Base-by-base conservation (phyloP, 73 alveolate genomes). In the Diophrys sp. region DNA sequence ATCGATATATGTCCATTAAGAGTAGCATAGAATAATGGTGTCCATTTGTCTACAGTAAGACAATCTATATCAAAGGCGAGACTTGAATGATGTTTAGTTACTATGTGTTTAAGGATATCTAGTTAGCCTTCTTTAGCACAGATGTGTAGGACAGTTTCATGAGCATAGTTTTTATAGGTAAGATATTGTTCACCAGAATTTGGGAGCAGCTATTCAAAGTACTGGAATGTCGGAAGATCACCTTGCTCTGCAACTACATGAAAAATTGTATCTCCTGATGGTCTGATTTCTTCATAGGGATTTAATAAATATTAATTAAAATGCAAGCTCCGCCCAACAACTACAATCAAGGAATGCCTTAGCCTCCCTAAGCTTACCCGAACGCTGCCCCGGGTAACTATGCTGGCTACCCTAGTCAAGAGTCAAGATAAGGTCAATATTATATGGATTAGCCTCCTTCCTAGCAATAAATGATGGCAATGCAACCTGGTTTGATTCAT, bases 101-200 rank as follows among this genome's bases (percentile, higher is more conserved):
- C 18, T 26, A 34, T 24, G 31, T 67, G 53, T 33, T 32, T 53
- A 14, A 83, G 44, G 29, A 73, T 32, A n/a, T 75, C 87, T 8
- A 77, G 67, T 24, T 83, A 73, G 23, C 91, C 91, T 66, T 83
- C 91, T 70, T 86, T 75, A 14, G 91, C 91, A 0, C 87, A 85
- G 11, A 77, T 67, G 34, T 76, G 85, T 29, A 83, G 29, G 1
- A 82, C 82, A 14, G 73, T 32, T 69, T 83, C 91, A 0, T 74
- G 87, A n/a, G n/a, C n/a, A n/a, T n/a, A n/a, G 14, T 71, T 71
- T 1, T 8, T 1, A 34, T 71, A 32, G 2, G n/a, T 68, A 31
- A 71, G 70, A 31, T 29, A 71, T 27, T 66, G 79, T 32, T 66
- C 30, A 1, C 79, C 79, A 29, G 70, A 66, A n/a, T 34, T 29